Evolutionary conservation across 306 rosid genomes (phyloP), one percentile per base, ranked within the genome.

Genomic region (Castanopsis chinensis): DNA sequence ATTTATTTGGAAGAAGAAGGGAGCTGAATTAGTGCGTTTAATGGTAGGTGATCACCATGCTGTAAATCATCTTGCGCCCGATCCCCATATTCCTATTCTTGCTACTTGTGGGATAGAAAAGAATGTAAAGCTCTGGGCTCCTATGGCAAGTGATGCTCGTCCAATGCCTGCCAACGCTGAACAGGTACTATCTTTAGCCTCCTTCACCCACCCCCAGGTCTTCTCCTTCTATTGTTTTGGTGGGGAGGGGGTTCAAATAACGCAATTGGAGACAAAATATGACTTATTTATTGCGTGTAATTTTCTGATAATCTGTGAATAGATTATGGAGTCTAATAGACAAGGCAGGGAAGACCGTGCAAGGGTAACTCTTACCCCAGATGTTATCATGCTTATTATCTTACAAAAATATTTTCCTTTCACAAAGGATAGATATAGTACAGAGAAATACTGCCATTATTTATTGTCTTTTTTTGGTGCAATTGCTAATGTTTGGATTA

Each of bases 1-100:
- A 78, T 89, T 83, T 84, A 83, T 89, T 76, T 89, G 92, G 92
- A 84, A 72, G 64, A 89, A 86, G 82, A 89, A 86, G 76, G 86
- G 71, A 54, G 90, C 85, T 75, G 73, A 85, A 78, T 70, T 86
- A 51, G 84, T 83, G 79, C 84, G 84, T 72, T 60, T 86, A 82
- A 84, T 89, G 88, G 65, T 68, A 3, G 90, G 92, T 41, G 92
- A 87, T 81, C 78, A 45, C 52, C 74, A 73, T 25, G 74, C 79
- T 78, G 82, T 85, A 60, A 89, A 85, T 78, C 90, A 86, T 57
- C 86, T 89, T 28, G 90, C 81, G 82, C 37, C 85, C n/a, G 90
- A 87, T 79, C 92, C 92, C 0, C 87, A 81, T 76, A 65, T 76
- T 53, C 90, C 89, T 43, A 33, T 87, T 63, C 57, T 89, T 43